Percentiles rank a stretch among this genome's conserved stretches.
phyloP scores from a whole-genome alignment of 768 basidiomycete species.

The Psilocybe azurescens region DNA sequence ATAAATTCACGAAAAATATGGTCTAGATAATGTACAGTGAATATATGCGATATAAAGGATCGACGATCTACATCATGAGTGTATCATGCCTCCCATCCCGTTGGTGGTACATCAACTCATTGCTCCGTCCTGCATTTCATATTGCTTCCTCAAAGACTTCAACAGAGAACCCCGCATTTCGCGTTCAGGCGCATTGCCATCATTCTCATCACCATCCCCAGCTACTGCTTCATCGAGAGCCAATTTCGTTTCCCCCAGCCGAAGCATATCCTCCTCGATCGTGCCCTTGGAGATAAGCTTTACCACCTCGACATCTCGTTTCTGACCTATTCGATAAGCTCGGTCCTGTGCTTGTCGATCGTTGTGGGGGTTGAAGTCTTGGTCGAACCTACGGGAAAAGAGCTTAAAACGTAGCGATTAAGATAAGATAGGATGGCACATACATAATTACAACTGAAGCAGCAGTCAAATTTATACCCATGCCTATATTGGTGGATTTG shows the following conservation, averaged over 20 bases:
- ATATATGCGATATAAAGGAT: background rate
- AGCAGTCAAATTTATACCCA: conserved; percentile 97
- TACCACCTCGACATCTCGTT: conserved; percentile 91
- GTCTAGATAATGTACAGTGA: conserved; percentile 1
- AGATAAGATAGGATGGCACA: conserved; percentile 25
- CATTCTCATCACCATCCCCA: conserved; percentile 70
- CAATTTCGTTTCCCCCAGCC: conserved; percentile 87
- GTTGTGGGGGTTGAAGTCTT: conserved; percentile 98
- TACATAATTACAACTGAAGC: conserved; percentile 95
- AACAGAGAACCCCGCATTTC: conserved; percentile 89
- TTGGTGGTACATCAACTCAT: background rate
- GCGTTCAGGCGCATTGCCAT: conserved; percentile 72
- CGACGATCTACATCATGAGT: background rate
- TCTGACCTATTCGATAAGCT: conserved; percentile 96
- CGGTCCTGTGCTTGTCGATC: conserved; percentile 98
- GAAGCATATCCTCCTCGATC: conserved; percentile 96
- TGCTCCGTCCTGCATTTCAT: background rate
- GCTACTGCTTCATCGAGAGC: conserved; percentile 95
- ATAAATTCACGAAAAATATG: background rate
- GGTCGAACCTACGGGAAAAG: conserved; percentile 74
- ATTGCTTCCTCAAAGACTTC: conserved; percentile 79
- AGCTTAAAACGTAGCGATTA: background rate
- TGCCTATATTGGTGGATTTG: conserved; percentile 43
- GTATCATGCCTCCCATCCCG: background rate
- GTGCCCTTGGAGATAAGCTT: conserved; percentile 91